A percentile compares a stretch with the other conserved stretches of the same genome.
Evolutionary conservation across 257 asterid species (phyloP).

Genomic region (Solanum sitiens): DNA sequence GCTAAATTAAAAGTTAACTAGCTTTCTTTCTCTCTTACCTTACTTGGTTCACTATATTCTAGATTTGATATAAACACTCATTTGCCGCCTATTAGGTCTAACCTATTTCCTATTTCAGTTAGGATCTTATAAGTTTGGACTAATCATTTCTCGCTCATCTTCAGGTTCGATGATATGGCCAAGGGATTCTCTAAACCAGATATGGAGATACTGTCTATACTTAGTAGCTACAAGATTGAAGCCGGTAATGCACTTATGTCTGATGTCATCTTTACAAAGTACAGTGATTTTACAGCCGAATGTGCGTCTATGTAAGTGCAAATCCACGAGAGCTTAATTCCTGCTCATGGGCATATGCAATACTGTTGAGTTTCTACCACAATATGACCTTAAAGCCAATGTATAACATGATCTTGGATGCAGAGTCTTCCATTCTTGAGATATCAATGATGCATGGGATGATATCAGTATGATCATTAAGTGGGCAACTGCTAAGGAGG

Average conservation of each 20-base stretch:
- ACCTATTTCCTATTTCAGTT: neutral
- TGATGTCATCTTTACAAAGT: neutral
- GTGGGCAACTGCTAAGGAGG: neutral
- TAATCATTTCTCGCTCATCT: neutral
- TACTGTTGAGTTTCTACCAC: neutral
- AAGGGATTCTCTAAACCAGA: neutral
- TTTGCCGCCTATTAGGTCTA: neutral
- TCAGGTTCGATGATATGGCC: neutral
- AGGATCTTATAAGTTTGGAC: neutral
- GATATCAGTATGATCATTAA: neutral
- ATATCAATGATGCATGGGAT: neutral
- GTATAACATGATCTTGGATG: neutral
- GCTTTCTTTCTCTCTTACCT: neutral
- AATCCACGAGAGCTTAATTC: too few relatives aligned
- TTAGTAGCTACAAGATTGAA: neutral
- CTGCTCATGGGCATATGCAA: too few relatives aligned
- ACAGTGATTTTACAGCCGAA: neutral
- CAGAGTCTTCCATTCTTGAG: neutral
- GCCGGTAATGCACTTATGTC: neutral
- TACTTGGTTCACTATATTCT: neutral
- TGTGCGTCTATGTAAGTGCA: neutral
- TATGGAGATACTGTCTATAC: neutral
- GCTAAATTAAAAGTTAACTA: neutral
- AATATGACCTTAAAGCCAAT: neutral
- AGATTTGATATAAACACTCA: neutral